These are phyloP conservation scores for Penicillium chermesinum DNA, from an alignment of 495 filamentous ascomycete species.

Conservation along the genomic window DNA sequence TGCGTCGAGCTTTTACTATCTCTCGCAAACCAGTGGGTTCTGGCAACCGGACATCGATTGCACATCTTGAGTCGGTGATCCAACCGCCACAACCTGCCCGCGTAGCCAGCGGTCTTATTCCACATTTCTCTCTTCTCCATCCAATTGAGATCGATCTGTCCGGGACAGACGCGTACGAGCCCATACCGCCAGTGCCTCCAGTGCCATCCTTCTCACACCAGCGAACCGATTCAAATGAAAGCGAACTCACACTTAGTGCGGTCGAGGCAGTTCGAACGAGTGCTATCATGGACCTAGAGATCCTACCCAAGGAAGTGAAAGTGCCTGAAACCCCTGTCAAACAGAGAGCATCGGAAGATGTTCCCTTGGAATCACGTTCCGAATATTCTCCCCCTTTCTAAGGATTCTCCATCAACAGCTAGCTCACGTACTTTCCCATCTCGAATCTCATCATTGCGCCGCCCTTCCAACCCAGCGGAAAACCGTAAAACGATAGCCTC, in stretches of 20 bases:
- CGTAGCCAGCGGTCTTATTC: conserved; percentile 28
- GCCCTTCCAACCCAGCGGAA: conserved; percentile 20
- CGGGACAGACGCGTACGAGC: neutral
- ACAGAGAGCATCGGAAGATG: neutral
- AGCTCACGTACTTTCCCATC: conserved; percentile 23
- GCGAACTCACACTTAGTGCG: conserved; percentile 1
- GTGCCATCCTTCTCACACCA: conserved; percentile 7
- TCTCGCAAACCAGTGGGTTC: conserved; percentile 42
- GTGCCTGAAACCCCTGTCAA: conserved; percentile 1
- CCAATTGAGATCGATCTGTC: neutral
- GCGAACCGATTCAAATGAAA: conserved; percentile 14
- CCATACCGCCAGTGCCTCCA: neutral
- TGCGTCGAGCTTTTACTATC: conserved; percentile 18
- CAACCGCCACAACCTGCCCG: conserved; percentile 17
- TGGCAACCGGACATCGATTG: conserved; percentile 29
- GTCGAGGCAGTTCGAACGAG: neutral
- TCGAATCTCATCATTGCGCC: conserved; percentile 14
- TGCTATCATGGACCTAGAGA: neutral
- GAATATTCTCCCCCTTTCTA: conserved; percentile 3
- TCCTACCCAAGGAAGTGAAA: neutral
- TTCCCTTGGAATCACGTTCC: neutral
- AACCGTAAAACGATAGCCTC: conserved; percentile 14
- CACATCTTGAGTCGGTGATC: conserved; percentile 22
- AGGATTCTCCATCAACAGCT: conserved; percentile 12
- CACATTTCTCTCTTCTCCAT: conserved; percentile 36